A percentile compares a stretch with the other conserved stretches of the same genome.
Evolutionary conservation across 2,329 filamentous ascomycete species (phyloP).

Genomic region (Ampelomyces quisqualis): DNA sequence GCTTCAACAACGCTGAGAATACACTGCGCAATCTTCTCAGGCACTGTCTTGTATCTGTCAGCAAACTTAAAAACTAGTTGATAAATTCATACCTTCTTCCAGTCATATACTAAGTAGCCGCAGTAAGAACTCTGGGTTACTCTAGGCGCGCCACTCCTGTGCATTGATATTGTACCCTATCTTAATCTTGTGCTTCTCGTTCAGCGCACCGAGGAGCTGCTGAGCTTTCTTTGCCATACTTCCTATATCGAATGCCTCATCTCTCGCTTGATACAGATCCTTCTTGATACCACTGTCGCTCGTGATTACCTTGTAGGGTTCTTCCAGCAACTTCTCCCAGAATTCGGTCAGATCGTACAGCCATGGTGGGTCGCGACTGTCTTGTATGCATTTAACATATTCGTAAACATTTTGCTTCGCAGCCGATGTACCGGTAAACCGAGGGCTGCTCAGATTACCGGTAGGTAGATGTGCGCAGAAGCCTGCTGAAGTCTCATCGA

Average conservation of each 20-base stretch:
- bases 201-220: constrained; percentile 50
- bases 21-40: constrained; percentile 36
- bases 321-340: constrained; percentile 48
- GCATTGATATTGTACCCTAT: constrained; percentile 65
- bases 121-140: constrained; percentile 72
- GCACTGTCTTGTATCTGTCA: constrained; percentile 24
- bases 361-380: constrained; percentile 64
- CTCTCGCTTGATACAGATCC: constrained; percentile 59
- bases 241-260: constrained; percentile 63
- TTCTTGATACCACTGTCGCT: constrained; percentile 62
- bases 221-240: constrained; percentile 57
- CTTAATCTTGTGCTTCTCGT: constrained; percentile 51
- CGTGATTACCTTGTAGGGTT: constrained; percentile 71
- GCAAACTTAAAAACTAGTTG: too few relatives aligned
- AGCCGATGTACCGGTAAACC: constrained; percentile 66
- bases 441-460: constrained; percentile 60
- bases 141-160: constrained; percentile 69
- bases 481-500: constrained; percentile 29
- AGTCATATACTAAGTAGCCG: constrained; percentile 68
- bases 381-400: constrained; percentile 63
- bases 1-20: constrained; percentile 59
- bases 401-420: constrained; percentile 62
- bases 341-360: constrained; percentile 48
- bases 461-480: constrained; percentile 64
- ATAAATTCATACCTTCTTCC: constrained; percentile 54